phyloP scores from a whole-genome alignment of 73 alveolate species.

The Paramecium sexaurelia region DNA sequence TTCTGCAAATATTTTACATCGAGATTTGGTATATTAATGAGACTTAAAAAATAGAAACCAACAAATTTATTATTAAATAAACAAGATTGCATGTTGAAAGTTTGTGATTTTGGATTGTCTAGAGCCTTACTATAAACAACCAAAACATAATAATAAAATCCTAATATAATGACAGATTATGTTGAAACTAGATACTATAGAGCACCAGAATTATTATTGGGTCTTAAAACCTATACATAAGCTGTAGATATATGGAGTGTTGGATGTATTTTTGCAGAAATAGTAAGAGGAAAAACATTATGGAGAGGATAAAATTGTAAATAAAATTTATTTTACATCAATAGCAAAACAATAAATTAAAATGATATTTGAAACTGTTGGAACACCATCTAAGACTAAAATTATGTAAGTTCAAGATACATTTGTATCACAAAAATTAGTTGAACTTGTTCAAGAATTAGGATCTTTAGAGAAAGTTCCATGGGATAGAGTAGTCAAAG shows the following conservation, averaged over 20 bases:
- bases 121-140: constrained; percentile 51
- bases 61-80: constrained; percentile 57
- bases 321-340: not conserved
- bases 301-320: constrained; percentile 57
- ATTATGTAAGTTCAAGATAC: constrained; percentile 45
- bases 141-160: constrained; percentile 42
- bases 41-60: constrained; percentile 59
- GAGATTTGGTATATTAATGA: constrained; percentile 57
- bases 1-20: constrained; percentile 63
- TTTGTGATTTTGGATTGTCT: constrained; percentile 67
- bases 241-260: constrained; percentile 71
- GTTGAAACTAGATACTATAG: constrained; percentile 66
- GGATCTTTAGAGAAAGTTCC: constrained; percentile 44
- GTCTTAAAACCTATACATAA: constrained; percentile 51
- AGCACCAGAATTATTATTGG: constrained; percentile 67
- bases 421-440: constrained; percentile 28
- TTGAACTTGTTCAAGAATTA: constrained; percentile 1
- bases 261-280: constrained; percentile 65
- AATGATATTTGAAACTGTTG: constrained; percentile 53
- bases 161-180: constrained; percentile 63
- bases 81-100: constrained; percentile 57
- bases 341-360: constrained; percentile 52
- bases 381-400: constrained; percentile 57
- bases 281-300: constrained; percentile 50
- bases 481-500: constrained; percentile 46